A percentile compares a stretch with the other conserved stretches of the same genome.
Conservation (phyloP, 2,329 filamentous ascomycete species). For the Aspergillus eucalypticola region DNA sequence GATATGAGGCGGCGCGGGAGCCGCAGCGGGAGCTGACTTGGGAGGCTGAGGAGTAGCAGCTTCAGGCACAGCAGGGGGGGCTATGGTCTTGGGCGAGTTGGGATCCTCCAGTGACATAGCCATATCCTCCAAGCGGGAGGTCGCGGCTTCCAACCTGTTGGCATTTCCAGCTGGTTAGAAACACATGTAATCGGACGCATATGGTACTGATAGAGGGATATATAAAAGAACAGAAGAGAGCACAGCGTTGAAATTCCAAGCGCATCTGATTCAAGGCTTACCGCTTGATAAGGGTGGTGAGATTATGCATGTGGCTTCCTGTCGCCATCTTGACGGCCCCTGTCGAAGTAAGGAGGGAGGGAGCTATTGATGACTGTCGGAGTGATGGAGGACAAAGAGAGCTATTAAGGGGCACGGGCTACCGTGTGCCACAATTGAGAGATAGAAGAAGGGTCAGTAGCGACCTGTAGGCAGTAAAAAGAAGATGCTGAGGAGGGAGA, state of each 20-base stretch:
- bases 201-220: not conserved
- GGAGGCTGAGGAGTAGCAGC: slow-evolving; percentile 28
- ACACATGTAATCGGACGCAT: not conserved
- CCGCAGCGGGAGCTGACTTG: slow-evolving; percentile 43
- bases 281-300: slow-evolving; percentile 98
- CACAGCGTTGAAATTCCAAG: not conserved
- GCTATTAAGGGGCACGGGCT: not conserved
- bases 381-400: slow-evolving; percentile 53
- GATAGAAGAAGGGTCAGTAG: not conserved
- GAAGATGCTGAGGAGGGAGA: not conserved
- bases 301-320: slow-evolving; percentile 83
- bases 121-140: slow-evolving; percentile 93
- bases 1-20: slow-evolving; percentile 59
- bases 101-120: slow-evolving; percentile 67
- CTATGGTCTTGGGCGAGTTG: slow-evolving; percentile 43
- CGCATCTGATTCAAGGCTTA: slow-evolving; percentile 46
- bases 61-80: slow-evolving; percentile 24
- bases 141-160: slow-evolving; percentile 91
- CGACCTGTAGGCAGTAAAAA: not conserved
- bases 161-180: slow-evolving; percentile 48
- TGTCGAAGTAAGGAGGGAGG: slow-evolving; percentile 17
- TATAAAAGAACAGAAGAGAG: not conserved
- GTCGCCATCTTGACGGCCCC: slow-evolving; percentile 60
- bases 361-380: slow-evolving; percentile 5
- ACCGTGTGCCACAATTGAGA: not conserved